Evolutionary conservation across 495 filamentous ascomycete genomes (phyloP).

Genomic region (Lindgomyces ingoldianus): DNA sequence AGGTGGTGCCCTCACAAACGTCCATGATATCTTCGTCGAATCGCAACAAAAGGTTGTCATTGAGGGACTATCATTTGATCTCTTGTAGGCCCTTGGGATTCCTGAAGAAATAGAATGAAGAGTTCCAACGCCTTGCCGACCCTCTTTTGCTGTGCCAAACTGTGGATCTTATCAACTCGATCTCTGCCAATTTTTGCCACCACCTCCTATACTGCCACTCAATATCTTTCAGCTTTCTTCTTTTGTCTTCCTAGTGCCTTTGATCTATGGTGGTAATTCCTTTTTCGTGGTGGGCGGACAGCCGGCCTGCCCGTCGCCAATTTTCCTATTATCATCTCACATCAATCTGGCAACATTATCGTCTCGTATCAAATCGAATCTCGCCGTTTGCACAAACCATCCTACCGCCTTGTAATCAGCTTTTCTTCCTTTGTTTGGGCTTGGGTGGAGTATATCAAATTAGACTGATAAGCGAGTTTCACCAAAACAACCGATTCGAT

Average conservation of each 20-base stretch:
- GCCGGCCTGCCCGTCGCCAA: slow-evolving; percentile 9
- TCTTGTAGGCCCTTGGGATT: slow-evolving; percentile 11
- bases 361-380: too few species aligned
- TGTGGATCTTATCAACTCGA: too few species aligned
- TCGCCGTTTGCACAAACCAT: background rate
- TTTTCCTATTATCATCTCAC: background rate
- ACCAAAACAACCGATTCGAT: background rate
- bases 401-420: background rate
- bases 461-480: background rate
- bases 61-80: slow-evolving; percentile 28
- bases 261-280: background rate
- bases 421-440: background rate
- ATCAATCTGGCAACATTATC: too few species aligned
- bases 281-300: background rate
- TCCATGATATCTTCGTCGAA: slow-evolving; percentile 29
- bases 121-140: slow-evolving; percentile 22
- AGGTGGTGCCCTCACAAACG: slow-evolving; percentile 12
- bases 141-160: too few species aligned
- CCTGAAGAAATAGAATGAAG: background rate
- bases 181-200: too few species aligned
- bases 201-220: background rate
- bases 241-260: background rate
- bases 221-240: background rate
- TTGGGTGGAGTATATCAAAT: background rate
- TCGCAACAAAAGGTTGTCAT: slow-evolving; percentile 19